Evolutionary conservation across 768 basidiomycete species (phyloP).

Genomic region (Paxillus rubicundulus): DNA sequence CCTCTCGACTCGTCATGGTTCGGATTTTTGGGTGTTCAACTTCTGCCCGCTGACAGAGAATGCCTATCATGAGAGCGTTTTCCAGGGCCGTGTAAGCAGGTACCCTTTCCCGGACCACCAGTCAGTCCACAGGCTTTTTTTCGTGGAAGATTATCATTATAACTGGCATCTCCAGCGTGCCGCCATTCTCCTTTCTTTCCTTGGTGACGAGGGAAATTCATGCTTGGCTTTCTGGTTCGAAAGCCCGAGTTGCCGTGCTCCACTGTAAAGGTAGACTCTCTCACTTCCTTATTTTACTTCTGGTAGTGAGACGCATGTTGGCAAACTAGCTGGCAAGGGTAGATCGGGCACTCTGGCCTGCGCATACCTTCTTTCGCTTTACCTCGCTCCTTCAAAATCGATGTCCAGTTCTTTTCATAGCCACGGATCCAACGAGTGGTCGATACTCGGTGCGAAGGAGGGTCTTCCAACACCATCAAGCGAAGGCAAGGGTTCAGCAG

Average conservation of each 20-base stretch:
- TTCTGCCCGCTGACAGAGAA: constrained; percentile 83
- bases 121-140: constrained; percentile 65
- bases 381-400: constrained; percentile 44
- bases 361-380: constrained; percentile 68
- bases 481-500: neutral
- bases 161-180: constrained; percentile 46
- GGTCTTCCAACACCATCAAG: constrained; percentile 11
- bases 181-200: constrained; percentile 72
- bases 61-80: constrained; percentile 65
- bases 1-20: constrained; percentile 66
- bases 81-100: constrained; percentile 72
- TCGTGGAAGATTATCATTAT: neutral
- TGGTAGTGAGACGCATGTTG: constrained; percentile 4
- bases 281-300: neutral
- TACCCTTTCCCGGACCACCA: constrained; percentile 93
- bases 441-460: constrained; percentile 21
- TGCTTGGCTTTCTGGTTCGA: constrained; percentile 64
- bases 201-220: constrained; percentile 73
- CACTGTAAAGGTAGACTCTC: constrained; percentile 74
- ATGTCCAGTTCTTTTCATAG: constrained; percentile 1
- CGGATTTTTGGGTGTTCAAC: constrained; percentile 87
- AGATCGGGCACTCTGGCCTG: constrained; percentile 86
- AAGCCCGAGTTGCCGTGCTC: constrained; percentile 70
- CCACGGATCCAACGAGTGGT: constrained; percentile 19
- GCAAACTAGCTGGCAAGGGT: constrained; percentile 66